Conservation (phyloP, 805 yeast genomes). For the Candida methanosorbosa region DNA sequence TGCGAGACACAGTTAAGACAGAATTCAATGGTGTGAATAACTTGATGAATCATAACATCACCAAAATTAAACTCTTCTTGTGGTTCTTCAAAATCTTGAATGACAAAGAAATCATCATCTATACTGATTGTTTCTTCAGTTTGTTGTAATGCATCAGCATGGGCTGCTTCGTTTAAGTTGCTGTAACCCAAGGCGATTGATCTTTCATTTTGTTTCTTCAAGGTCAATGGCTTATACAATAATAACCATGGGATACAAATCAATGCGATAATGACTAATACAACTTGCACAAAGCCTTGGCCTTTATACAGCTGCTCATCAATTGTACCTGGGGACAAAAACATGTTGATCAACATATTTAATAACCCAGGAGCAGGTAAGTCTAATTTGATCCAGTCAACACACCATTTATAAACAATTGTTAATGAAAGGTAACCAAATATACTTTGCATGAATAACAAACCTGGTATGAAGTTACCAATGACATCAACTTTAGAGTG, state of each 20-base stretch:
- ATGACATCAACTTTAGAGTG: conserved; percentile 54
- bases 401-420: conserved; percentile 66
- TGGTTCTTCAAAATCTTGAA: conserved; percentile 23
- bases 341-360: conserved; percentile 72
- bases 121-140: conserved; percentile 13
- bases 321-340: conserved; percentile 60
- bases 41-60: conserved; percentile 70
- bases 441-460: conserved; percentile 66
- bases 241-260: conserved; percentile 72
- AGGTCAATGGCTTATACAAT: conserved; percentile 50
- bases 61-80: conserved; percentile 44
- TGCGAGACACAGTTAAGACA: conserved; percentile 75
- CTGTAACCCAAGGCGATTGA: conserved; percentile 44
- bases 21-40: conserved; percentile 73
- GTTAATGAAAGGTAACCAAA: conserved; percentile 64
- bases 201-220: conserved; percentile 35
- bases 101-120: conserved; percentile 18
- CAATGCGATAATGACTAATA: conserved; percentile 49
- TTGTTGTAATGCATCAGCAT: neutral
- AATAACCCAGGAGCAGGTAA: conserved; percentile 65
- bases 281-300: conserved; percentile 52
- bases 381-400: conserved; percentile 57
- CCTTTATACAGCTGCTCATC: conserved; percentile 61
- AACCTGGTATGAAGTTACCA: conserved; percentile 69
- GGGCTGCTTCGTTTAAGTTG: conserved; percentile 28